These are phyloP conservation scores for Coccomyxa sp. DNA, from an alignment of 139 green algal species.

Conservation along the genomic window DNA sequence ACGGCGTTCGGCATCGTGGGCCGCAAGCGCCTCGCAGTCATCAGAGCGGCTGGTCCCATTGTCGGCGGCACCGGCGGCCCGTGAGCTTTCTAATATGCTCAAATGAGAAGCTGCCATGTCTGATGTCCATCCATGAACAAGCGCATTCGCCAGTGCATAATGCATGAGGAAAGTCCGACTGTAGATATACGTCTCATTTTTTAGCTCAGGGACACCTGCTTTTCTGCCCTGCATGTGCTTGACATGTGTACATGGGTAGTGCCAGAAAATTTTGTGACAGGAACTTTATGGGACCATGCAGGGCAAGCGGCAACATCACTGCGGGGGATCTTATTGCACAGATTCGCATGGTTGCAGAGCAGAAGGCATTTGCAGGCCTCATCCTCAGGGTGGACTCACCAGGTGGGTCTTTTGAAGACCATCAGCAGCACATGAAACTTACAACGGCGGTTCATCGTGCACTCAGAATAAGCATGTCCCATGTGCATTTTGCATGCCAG, in stretches of 20 bases:
- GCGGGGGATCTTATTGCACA: slow-evolving; percentile 3
- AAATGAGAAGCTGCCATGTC: background rate
- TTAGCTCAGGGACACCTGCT: background rate
- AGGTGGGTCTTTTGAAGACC: slow-evolving; percentile 9
- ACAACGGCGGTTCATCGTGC: too few relatives aligned
- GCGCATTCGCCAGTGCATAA: too few relatives aligned
- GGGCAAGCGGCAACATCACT: slow-evolving; percentile 11
- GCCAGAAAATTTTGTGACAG: too few relatives aligned
- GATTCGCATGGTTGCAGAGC: slow-evolving; percentile 26
- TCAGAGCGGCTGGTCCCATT: slow-evolving; percentile 54
- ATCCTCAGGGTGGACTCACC: slow-evolving; percentile 88
- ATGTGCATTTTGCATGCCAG: too few relatives aligned
- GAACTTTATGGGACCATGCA: too few relatives aligned
- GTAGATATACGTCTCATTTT: too few relatives aligned
- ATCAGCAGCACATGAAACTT: too few relatives aligned
- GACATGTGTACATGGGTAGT: too few relatives aligned
- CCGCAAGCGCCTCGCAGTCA: slow-evolving; percentile 75
- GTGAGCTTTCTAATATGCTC: background rate
- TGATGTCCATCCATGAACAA: too few relatives aligned
- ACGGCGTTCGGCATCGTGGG: slow-evolving; percentile 61
- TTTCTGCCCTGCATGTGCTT: background rate
- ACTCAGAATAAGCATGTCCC: too few relatives aligned
- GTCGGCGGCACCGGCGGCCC: slow-evolving; percentile 15
- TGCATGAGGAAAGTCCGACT: too few relatives aligned
- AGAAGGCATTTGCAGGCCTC: slow-evolving; percentile 58